Evolutionary conservation across 345 rosid species (phyloP).

Genomic region (Eucalyptus sp.): DNA sequence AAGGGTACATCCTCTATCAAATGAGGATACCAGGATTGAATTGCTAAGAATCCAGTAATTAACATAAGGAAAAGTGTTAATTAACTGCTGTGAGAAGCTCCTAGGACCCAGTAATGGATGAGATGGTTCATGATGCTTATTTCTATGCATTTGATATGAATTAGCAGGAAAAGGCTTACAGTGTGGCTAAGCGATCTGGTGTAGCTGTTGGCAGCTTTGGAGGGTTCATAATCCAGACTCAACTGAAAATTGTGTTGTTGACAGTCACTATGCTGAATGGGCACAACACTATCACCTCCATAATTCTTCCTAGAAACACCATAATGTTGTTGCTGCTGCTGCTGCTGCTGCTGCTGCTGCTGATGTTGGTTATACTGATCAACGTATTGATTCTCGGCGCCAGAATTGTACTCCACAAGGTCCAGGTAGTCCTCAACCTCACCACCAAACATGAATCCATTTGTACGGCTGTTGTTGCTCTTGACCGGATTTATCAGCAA

Average conservation of each 20-base stretch:
- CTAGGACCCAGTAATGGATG: not conserved
- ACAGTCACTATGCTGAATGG: conserved; percentile 33
- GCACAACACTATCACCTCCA: conserved; percentile 69
- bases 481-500: conserved; percentile 46
- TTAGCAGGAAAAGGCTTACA: conserved; percentile 24
- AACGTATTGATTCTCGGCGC: conserved; percentile 28
- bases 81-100: not conserved
- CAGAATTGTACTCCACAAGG: conserved; percentile 56
- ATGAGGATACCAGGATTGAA: not conserved
- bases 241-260: conserved; percentile 30
- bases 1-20: not conserved
- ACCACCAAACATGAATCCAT: conserved; percentile 46
- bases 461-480: conserved; percentile 14
- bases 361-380: conserved; percentile 14
- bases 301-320: conserved; percentile 26
- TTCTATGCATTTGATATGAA: not conserved
- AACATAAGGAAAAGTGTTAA: not conserved
- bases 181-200: conserved; percentile 32
- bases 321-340: not conserved
- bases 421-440: conserved; percentile 72
- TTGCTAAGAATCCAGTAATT: not conserved
- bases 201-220: conserved; percentile 33
- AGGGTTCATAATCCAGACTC: conserved; percentile 36
- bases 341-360: not conserved
- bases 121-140: not conserved